These are phyloP conservation scores for Heracleum sosnowskyi DNA, from an alignment of 129 eudicot genomes.

Conservation along the genomic window DNA sequence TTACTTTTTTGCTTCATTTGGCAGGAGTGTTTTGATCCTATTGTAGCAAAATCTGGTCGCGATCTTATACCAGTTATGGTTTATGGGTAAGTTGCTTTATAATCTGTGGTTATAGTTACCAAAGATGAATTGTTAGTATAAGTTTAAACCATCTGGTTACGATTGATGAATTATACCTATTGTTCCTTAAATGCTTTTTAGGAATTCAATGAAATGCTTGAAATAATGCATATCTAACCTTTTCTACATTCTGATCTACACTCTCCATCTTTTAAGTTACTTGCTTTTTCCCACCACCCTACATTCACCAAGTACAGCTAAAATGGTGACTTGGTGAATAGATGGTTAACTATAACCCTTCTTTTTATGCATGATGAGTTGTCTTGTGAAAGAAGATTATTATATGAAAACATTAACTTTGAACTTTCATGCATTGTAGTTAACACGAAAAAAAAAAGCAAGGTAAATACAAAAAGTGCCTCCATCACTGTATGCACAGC, in stretches of 20 bases:
- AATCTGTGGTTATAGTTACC: background rate
- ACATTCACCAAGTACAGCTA: background rate
- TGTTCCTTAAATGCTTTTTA: background rate
- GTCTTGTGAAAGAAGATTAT: background rate
- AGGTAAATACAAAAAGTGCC: background rate
- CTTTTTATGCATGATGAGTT: background rate
- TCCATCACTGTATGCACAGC: background rate
- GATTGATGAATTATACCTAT: background rate
- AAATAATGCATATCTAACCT: background rate
- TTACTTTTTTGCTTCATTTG: slow-evolving; percentile 2
- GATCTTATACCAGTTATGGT: slow-evolving; percentile 99
- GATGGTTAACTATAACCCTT: background rate
- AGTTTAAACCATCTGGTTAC: background rate
- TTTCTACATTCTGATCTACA: background rate
- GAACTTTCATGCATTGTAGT: background rate
- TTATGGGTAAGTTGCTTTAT: slow-evolving; percentile 62
- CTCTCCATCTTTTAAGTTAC: background rate
- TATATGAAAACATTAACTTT: background rate
- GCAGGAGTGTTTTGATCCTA: slow-evolving; percentile 96
- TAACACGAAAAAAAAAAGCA: background rate
- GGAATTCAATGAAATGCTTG: background rate
- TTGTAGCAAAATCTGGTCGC: slow-evolving; percentile 78
- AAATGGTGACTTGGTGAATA: background rate
- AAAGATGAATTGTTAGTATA: background rate
- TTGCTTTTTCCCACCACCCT: background rate